These are phyloP conservation scores for Cyclostephanos tholiformis DNA, from an alignment of 108 stramenopile species.

Conservation along the genomic window DNA sequence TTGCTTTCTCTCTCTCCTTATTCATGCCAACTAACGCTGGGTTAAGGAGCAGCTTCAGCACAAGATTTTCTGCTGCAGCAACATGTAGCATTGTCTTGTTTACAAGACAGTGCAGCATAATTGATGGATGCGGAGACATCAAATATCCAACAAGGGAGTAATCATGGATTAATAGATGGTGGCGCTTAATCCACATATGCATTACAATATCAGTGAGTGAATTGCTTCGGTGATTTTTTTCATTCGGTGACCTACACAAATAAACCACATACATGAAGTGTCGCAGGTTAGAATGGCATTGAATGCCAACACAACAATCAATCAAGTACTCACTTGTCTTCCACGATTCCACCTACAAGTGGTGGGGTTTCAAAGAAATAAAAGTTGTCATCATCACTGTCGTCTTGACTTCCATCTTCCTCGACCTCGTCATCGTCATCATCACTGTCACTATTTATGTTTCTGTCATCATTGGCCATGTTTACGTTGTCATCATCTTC, in stretches of 20 bases:
- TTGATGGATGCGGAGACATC: neutral
- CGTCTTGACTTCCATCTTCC: too few species aligned
- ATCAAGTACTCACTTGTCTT: neutral
- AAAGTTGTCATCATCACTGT: neutral
- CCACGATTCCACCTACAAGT: neutral
- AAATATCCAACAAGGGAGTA: slow-evolving; percentile 17
- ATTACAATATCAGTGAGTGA: too few species aligned
- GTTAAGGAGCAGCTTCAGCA: neutral
- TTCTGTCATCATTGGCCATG: neutral
- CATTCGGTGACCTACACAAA: too few species aligned
- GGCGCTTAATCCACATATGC: too few species aligned
- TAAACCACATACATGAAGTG: too few species aligned
- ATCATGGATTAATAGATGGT: neutral
- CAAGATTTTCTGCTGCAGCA: neutral
- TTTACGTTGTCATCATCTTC: neutral
- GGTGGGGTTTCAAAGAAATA: neutral
- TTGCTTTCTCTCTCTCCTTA: neutral
- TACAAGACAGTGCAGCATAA: neutral
- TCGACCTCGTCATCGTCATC: neutral
- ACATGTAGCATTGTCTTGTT: neutral
- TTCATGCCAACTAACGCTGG: neutral
- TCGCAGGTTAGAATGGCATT: too few species aligned
- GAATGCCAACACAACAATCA: neutral
- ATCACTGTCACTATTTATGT: neutral
- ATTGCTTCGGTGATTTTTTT: too few species aligned